phyloP scores from a whole-genome alignment of 768 basidiomycete species.

The Russula compacta region DNA sequence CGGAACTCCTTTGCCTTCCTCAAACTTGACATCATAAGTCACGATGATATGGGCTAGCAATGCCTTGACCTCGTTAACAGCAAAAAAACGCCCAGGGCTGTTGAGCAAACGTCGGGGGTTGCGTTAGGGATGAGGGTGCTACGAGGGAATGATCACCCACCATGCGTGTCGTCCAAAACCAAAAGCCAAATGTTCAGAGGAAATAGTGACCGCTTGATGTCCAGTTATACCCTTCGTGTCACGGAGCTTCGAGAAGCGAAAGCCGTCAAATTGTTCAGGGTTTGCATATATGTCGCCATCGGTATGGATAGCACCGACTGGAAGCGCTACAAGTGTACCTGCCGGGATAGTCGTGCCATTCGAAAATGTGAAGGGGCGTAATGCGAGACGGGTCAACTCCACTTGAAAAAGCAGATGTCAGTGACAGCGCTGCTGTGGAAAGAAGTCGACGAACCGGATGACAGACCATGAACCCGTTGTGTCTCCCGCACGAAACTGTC shows the following conservation, averaged over 20 bases:
- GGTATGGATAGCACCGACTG: conserved; percentile 28
- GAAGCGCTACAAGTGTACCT: conserved; percentile 32
- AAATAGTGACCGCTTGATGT: conserved; percentile 24
- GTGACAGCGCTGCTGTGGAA: not conserved
- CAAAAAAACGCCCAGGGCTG: conserved; percentile 25
- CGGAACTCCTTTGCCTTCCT: conserved; percentile 13
- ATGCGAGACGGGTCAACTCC: conserved; percentile 18
- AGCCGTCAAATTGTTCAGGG: conserved; percentile 33
- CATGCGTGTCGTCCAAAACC: conserved; percentile 23
- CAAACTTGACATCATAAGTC: conserved; percentile 23
- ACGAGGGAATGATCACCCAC: conserved; percentile 10
- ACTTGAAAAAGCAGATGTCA: conserved; percentile 6
- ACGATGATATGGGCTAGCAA: conserved; percentile 22
- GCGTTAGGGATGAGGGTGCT: not conserved
- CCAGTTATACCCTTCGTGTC: conserved; percentile 5
- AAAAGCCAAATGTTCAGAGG: conserved; percentile 28
- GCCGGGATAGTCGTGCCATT: conserved; percentile 31
- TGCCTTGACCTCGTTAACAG: conserved; percentile 20
- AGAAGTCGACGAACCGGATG: not conserved
- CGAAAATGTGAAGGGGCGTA: conserved; percentile 26
- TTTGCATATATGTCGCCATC: conserved; percentile 37
- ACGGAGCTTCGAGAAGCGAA: conserved; percentile 31
- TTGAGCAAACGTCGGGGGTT: conserved; percentile 18
- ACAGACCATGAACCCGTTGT: conserved; percentile 21
- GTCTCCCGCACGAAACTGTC: conserved; percentile 31